phyloP scores from a whole-genome alignment of 305 asterid species.

The Solanum hybrid region DNA sequence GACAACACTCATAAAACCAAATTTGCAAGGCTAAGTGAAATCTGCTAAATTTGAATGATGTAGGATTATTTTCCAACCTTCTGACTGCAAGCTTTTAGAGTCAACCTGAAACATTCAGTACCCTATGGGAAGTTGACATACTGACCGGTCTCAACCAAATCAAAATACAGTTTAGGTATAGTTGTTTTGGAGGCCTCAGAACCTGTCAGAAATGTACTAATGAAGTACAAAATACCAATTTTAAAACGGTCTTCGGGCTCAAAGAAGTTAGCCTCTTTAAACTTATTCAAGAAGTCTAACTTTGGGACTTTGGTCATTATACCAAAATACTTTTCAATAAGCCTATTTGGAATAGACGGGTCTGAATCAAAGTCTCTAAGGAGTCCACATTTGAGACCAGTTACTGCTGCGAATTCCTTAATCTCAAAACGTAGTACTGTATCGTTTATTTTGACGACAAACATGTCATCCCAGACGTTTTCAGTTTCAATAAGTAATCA shows the following conservation, averaged over 20 bases:
- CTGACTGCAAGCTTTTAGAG: neutral
- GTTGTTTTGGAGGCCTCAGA: neutral
- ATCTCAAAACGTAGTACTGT: neutral
- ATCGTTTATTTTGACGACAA: neutral
- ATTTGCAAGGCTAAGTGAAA: neutral
- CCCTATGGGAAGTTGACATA: neutral
- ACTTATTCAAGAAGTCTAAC: neutral
- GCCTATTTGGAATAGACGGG: neutral
- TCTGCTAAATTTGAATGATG: neutral
- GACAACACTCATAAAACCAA: neutral
- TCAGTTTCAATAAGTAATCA: no score
- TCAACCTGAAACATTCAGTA: neutral
- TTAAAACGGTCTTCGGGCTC: neutral
- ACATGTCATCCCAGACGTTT: neutral
- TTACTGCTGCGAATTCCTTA: neutral
- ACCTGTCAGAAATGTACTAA: neutral
- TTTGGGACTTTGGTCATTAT: neutral
- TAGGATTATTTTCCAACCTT: neutral
- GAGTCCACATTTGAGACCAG: neutral
- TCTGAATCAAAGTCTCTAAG: neutral
- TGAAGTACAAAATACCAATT: neutral
- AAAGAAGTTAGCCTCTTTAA: neutral
- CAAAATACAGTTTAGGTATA: neutral
- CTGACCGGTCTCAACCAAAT: neutral
- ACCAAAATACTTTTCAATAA: neutral